Base-by-base conservation (phyloP, 768 basidiomycete species). In the Hericium coralloides region DNA sequence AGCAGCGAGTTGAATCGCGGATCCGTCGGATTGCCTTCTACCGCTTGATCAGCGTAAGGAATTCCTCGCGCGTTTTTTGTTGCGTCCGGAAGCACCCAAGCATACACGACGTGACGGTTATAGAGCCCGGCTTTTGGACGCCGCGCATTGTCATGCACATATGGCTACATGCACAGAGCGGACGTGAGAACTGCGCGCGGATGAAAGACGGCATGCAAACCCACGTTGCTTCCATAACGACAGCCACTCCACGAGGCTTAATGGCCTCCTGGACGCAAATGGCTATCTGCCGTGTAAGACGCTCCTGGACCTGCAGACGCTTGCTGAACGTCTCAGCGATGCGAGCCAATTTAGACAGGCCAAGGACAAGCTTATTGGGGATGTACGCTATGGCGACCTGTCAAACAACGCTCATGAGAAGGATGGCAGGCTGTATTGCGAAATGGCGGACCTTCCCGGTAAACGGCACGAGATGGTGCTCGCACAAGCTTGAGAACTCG, bases 81-180 rank as follows among this genome's bases (percentile, higher is more conserved):
- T 95, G 90, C n/a, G 90, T 88, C 58, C 97, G 83, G 82, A 99
- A 99, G 69, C 93, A 97, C 15, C 97, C 97, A 53, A 98, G 77
- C 97, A 99, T 99, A 64, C 94, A 95, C 5, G 91, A 94, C 6
- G 97, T 99, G 48, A 94, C 88, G 0, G 97, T 99, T 22, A 89
- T 83, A 7, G 95, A 80, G 23, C 97, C 97, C 2, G 95, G 95
- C 73, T 99, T 99, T 73, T 99, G 97, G 9, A 99, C 97, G 55
- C 97, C 97, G 60, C 97, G 88, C 95, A 98, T 98, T 3, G 95
- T 94, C 97, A 99, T 99, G 68, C 95, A 98, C 71, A 98, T 80
- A 72, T 98, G 95, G 22, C 92, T 95, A 66, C 20, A 31, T n/a
- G 1, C 15, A 23, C 5, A 38, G 49, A 51, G 53, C 55, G 52